Conservation (phyloP, 352 stramenopile genomes). For the Phytopythium kandeliae region DNA sequence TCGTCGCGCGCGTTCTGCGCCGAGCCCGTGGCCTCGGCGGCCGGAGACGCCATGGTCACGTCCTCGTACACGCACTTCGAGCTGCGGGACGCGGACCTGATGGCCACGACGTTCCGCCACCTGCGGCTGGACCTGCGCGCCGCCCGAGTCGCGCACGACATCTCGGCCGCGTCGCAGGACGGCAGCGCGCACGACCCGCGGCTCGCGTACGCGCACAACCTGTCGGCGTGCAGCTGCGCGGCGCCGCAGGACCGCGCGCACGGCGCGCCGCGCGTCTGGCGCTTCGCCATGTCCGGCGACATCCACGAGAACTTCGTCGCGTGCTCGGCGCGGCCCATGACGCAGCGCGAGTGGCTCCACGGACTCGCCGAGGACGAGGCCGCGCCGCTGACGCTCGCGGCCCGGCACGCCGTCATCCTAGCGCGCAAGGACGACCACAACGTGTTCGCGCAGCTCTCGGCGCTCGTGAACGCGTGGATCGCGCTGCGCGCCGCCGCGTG, state of each 20-base stretch:
- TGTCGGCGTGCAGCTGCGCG: neutral
- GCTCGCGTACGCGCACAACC: neutral
- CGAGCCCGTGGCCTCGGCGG: neutral
- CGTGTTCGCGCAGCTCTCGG: slow-evolving; percentile 17
- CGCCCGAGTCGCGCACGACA: slow-evolving; percentile 3
- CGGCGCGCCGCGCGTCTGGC: slow-evolving; percentile 2
- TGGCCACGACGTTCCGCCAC: neutral
- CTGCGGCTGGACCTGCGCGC: neutral
- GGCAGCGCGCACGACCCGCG: slow-evolving; percentile 15
- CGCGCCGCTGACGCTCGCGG: neutral
- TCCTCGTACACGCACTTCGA: neutral
- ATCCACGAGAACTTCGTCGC: slow-evolving; percentile 4
- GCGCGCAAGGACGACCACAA: slow-evolving; percentile 20
- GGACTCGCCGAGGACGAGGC: no score
- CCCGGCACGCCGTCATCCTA: slow-evolving; percentile 8
- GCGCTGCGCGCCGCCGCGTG: slow-evolving; percentile 8
- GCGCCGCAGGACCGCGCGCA: neutral
- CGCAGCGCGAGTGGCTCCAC: slow-evolving; percentile 7
- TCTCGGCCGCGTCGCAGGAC: slow-evolving; percentile 2
- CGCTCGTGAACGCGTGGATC: slow-evolving; percentile 13
- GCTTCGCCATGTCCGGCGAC: neutral
- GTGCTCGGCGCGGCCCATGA: slow-evolving; percentile 1
- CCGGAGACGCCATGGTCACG: neutral
- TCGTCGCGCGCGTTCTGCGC: neutral
- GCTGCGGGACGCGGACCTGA: neutral